These are phyloP conservation scores for Bonia amplexicaulis DNA, from an alignment of 176 grass and related monocot genomes.

Conservation along the genomic window DNA sequence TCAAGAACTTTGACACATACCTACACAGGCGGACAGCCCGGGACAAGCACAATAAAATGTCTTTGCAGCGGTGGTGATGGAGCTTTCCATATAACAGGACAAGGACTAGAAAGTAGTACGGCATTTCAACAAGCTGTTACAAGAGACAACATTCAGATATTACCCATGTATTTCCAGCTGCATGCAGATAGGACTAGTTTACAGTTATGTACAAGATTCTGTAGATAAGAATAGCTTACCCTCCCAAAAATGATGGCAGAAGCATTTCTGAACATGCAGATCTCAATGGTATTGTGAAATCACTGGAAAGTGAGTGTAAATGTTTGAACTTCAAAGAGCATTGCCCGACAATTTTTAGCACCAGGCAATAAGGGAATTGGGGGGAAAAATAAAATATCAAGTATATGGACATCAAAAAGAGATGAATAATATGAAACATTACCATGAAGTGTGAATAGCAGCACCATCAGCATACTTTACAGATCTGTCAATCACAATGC, in stretches of 20 bases:
- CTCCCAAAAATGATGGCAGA: not conserved
- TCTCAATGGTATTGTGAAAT: not conserved
- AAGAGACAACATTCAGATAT: conserved; percentile 3
- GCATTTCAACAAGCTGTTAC: not conserved
- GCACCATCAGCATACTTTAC: conserved; percentile 3
- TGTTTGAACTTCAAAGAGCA: not conserved
- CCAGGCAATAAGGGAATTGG: not conserved
- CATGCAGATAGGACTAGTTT: not conserved
- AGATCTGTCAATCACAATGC: conserved; percentile 7
- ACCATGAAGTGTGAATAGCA: not conserved
- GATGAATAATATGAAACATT: conserved; percentile 9
- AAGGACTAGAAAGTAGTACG: conserved; percentile 12
- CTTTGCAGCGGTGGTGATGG: conserved; percentile 12
- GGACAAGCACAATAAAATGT: conserved; percentile 9
- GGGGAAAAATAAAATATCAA: not conserved
- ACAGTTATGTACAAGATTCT: not conserved
- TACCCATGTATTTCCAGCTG: not conserved
- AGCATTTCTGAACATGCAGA: not conserved
- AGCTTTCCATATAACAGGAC: conserved; percentile 21
- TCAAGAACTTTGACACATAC: conserved; percentile 24
- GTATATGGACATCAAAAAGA: not conserved
- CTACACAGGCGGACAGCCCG: conserved; percentile 5
- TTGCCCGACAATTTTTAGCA: not conserved
- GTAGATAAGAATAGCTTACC: not conserved
- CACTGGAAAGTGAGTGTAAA: not conserved